Evolutionary conservation across 2,329 filamentous ascomycete species (phyloP), one percentile per base, ranked within the genome.

Genomic region (Setomelanomma holmii): DNA sequence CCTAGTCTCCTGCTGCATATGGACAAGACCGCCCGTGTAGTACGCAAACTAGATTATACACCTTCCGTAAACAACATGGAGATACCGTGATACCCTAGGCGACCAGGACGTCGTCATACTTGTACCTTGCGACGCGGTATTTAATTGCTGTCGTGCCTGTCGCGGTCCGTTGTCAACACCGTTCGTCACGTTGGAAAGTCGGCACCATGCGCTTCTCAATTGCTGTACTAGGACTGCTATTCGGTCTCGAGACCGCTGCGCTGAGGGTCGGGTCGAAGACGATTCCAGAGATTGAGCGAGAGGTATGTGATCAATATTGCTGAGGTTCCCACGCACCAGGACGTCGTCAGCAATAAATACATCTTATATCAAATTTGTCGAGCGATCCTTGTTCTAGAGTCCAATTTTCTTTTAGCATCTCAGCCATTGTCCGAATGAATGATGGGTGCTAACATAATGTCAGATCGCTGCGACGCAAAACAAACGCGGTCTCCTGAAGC

Each of bases 141-240:
- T 44, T 51, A 52, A 22, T 23, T 8, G 34, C 27, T 17, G 33
- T 5, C 19, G 27, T 17, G 35, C 34, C 34, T 39, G 23, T 41
- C 27, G 23, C 48, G 38, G 34, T 34, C 21, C 43, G 43, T 42
- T 19, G 19, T 48, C 16, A 38, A 34, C 44, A 51, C 36, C 38
- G 3, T 3, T 30, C 24, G 47, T 40, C 45, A 17, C 38, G 23
- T 34, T n/a, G 17, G 27, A 40, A 50, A 45, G 42, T 39, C 41
- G 19, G 20, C 54, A 36, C 17, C 42, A 72, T 72, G 69, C 67
- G 61, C 56, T 58, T 70, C 51, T 61, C 61, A 27, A 49, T 57
- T 53, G 51, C 57, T 39, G 48, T 64, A 36, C 51, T 58, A 40
- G 59, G 56, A 23, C 53, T 69, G 21, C 44, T 71, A 20, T 62